Percentiles rank a stretch among this genome's conserved stretches.
Evolutionary conservation across 2,329 filamentous ascomycete species (phyloP).

Genomic region (Fusarium sp.): DNA sequence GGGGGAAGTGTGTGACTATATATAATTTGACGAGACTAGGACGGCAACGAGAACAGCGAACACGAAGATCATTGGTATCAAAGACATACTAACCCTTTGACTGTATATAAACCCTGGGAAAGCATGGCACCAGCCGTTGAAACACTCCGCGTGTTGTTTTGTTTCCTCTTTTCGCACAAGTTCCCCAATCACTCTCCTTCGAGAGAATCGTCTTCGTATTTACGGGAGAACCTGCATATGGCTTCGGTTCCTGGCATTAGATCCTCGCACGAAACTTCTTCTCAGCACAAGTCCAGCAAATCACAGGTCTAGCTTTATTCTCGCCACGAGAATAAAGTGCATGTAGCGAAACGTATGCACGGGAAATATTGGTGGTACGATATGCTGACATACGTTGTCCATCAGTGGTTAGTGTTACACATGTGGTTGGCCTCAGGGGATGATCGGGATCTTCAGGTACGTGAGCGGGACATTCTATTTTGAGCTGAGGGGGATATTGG

Average conservation of each 20-base stretch:
- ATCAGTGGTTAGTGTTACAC: constrained; percentile 10
- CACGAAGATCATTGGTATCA: fast-evolving
- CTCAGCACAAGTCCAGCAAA: neutral
- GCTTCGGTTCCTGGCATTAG: constrained; percentile 28
- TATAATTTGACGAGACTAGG: neutral
- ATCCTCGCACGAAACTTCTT: neutral
- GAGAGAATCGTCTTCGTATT: neutral
- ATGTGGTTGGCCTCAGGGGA: constrained; percentile 18
- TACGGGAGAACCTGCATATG: neutral
- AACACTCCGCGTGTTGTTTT: neutral
- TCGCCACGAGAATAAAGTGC: constrained; percentile 5
- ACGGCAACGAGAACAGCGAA: neutral
- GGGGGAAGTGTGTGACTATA: neutral
- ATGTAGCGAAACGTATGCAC: neutral
- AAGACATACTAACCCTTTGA: neutral
- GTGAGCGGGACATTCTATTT: neutral
- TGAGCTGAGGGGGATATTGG: fast-evolving
- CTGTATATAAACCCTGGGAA: too few relatives aligned
- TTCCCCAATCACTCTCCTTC: neutral
- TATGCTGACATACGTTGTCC: constrained; percentile 6
- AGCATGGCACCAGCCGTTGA: fast-evolving
- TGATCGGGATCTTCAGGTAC: neutral
- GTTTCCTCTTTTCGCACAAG: neutral
- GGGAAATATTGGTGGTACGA: neutral
- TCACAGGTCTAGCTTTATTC: neutral